Base-by-base conservation (phyloP, 2,329 filamentous ascomycete genomes). In the Alternaria brassicicola region DNA sequence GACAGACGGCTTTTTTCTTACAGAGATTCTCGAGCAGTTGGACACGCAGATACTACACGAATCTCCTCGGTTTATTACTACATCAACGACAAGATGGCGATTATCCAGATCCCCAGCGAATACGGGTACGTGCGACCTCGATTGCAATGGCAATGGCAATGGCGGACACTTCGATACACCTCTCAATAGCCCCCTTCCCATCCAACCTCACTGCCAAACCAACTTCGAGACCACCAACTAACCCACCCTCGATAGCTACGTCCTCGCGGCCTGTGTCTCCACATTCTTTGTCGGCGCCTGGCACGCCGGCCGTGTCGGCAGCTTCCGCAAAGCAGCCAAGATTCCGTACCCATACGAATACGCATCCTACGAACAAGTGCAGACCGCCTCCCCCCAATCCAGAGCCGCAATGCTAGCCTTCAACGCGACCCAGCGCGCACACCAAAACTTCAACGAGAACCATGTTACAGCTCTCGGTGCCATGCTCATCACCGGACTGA, bases 381-480 rank as follows among this genome's bases (percentile, higher is more conserved):
- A 71, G 33, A 68, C 75, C 15, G 73, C 77, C 4, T 64, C 74
- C 2, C 68, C 74, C 19, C 70, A 74, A 13, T 80, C 65, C 67
- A 76, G 70, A 77, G 81, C 77, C 77, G 76, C 68, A 21, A 73
- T 81, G 68, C 72, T 81, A 57, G 66, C 78, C 30, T 83, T 81
- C 77, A 83, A 83, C 75, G 62, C 67, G 52, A 73, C 75, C 0
- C 76, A 77, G 59, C 76, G 76, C 67, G 68, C 69, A 2, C 84
- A 86, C 78, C 78, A 79, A 69, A 88, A 88, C 75, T 86, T 83
- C 76, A 76, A 84, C 64, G 86, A 89, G 77, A 86, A 87, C 73
- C 80, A 84, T 61, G 68, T 81, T 2, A 79, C 81, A 53, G 81
- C 82, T 4, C 79, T 86, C 43, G 76, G 82, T 25, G 79, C 79